phyloP scores from a whole-genome alignment of 768 basidiomycete species.

The Leccinellum albellum region DNA sequence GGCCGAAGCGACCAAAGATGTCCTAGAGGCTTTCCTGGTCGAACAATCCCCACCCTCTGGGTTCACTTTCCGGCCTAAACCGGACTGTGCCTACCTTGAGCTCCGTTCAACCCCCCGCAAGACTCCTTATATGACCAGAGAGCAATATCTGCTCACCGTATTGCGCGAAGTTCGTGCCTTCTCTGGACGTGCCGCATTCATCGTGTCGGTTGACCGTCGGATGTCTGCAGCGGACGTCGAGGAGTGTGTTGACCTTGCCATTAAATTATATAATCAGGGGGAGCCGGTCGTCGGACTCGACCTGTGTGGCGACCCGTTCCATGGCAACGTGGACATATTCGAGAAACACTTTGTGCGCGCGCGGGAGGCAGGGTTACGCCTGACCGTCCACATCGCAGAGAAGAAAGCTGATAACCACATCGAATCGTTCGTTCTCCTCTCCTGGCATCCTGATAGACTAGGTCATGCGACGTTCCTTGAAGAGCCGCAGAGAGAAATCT shows the following conservation, averaged over 20 bases:
- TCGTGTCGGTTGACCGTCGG: slow-evolving; percentile 72
- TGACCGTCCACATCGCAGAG: slow-evolving; percentile 87
- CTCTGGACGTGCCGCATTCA: slow-evolving; percentile 50
- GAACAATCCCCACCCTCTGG: slow-evolving; percentile 20
- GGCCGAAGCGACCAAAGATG: slow-evolving; percentile 54
- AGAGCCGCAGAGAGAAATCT: slow-evolving; percentile 48
- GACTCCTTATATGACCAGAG: slow-evolving; percentile 54
- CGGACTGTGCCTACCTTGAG: slow-evolving; percentile 72
- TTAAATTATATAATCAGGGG: slow-evolving; percentile 50
- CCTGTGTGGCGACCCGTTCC: slow-evolving; percentile 70
- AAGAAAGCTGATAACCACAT: slow-evolving; percentile 56
- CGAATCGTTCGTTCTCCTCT: slow-evolving; percentile 61
- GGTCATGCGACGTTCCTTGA: slow-evolving; percentile 82
- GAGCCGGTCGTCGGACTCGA: slow-evolving; percentile 73
- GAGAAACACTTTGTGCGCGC: slow-evolving; percentile 49
- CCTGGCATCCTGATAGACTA: slow-evolving; percentile 60
- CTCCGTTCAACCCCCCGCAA: slow-evolving; percentile 76
- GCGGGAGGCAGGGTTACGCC: slow-evolving; percentile 55
- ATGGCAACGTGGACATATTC: slow-evolving; percentile 54
- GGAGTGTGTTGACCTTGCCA: slow-evolving; percentile 59
- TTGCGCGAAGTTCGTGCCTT: slow-evolving; percentile 64
- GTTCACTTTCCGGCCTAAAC: slow-evolving; percentile 31
- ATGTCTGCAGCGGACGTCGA: slow-evolving; percentile 51
- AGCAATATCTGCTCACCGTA: slow-evolving; percentile 61
- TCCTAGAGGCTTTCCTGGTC: slow-evolving; percentile 58